Percentiles rank a stretch among this genome's conserved stretches.
Conservation (phyloP, 202 grass and related monocot genomes). For the Brachypodium distachyon region DNA sequence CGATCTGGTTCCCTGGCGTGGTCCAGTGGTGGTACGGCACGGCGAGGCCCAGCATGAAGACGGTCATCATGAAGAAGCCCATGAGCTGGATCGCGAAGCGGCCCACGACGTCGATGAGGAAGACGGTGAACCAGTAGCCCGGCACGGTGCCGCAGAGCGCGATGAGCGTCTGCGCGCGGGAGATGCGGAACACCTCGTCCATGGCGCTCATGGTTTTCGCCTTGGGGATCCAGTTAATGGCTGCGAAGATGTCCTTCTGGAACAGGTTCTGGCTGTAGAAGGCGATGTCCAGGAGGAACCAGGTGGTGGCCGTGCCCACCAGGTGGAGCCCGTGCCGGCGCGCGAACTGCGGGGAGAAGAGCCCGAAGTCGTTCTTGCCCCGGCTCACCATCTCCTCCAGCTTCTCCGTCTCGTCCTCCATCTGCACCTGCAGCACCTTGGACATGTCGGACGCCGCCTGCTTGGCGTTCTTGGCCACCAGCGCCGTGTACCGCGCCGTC, state of each 20-base stretch:
- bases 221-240: conserved; percentile 66
- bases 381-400: conserved; percentile 15
- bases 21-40: conserved; percentile 80
- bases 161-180: conserved; percentile 55
- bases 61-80: conserved; percentile 79
- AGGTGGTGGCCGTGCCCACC: conserved; percentile 43
- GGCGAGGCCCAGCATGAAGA: conserved; percentile 75
- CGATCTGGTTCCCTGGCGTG: conserved; percentile 38
- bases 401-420: conserved; percentile 37
- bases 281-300: conserved; percentile 74
- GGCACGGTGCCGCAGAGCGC: conserved; percentile 74
- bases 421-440: conserved; percentile 26
- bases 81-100: conserved; percentile 72
- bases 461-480: conserved; percentile 63
- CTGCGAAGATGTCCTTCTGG: conserved; percentile 86
- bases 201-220: conserved; percentile 54
- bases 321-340: conserved; percentile 68
- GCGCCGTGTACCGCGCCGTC: conserved; percentile 62
- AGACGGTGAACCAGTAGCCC: conserved; percentile 75
- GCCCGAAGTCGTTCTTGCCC: conserved; percentile 33
- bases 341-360: conserved; percentile 58
- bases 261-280: conserved; percentile 95
- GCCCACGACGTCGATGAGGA: conserved; percentile 55
- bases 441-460: conserved; percentile 60
- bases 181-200: conserved; percentile 53